Base-by-base conservation (phyloP, 345 rosid species). In the Aquilaria malaccensis region DNA sequence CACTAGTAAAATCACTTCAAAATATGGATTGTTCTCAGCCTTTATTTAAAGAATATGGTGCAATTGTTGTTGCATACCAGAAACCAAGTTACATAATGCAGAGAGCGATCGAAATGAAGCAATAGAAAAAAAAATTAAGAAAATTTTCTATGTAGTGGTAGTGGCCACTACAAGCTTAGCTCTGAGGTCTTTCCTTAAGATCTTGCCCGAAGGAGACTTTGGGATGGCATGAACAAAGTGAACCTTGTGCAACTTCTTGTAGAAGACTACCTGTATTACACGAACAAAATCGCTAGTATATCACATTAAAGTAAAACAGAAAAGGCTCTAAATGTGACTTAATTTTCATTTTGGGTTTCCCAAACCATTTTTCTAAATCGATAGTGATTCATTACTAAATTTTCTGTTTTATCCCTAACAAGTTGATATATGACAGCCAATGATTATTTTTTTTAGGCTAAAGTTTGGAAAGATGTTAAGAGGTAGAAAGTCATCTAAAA, bases 191-290 rank as follows among this genome's bases (percentile, higher is more conserved):
- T 88, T 88, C 73, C 98, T 83, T 60, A 91, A 65, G 52, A 91
- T 91, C 80, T 91, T 88, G 7, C 98, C 98, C 0, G 98, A 74
- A 6, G 98, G 89, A 66, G 96, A 86, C 79, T 84, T 91, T 0
- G 98, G 98, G 67, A 91, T 86, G 9, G 98, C 79, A 58, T 84
- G 78, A 65, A 84, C 87, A 66, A 91, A 91, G 68, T 76, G 63
- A 15, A 91, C 91, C 66, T 74, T 84, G 73, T 86, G 91, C 70
- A 91, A 69, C 78, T 73, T 81, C 85, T 91, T 91, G 77, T 91
- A 91, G 69, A 84, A 91, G 46, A 91, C 94, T 63, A 91, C 98
- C 93, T 84, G 75, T 22, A 22, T 22, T 22, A 22, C 22, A 22
- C 22, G 22, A 22, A 22, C 22, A 22, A 22, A 22, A 22, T 22